A percentile compares a stretch with the other conserved stretches of the same genome.
Evolutionary conservation across 1,284 basidiomycete genomes (phyloP).

Genomic region (Calocybe gambosa): DNA sequence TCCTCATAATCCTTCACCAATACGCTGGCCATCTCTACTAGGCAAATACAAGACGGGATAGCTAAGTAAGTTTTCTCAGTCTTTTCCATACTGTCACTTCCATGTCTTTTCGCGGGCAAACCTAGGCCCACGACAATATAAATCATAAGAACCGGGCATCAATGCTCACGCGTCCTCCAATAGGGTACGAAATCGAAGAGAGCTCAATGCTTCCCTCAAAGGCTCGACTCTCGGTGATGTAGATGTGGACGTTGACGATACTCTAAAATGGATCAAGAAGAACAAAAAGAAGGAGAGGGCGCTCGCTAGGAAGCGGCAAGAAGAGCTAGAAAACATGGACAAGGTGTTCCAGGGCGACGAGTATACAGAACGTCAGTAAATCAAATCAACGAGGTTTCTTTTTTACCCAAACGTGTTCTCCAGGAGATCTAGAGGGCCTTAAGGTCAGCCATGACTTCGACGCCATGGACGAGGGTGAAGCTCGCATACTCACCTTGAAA

Average conservation of each 20-base stretch:
- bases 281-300: slow-evolving; percentile 85
- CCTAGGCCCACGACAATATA: slow-evolving; percentile 26
- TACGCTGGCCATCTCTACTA: slow-evolving; percentile 30
- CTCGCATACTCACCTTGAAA: slow-evolving; percentile 92
- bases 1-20: slow-evolving; percentile 7
- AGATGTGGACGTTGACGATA: slow-evolving; percentile 66
- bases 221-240: slow-evolving; percentile 86
- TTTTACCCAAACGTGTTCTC: not conserved
- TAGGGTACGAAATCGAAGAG: slow-evolving; percentile 87
- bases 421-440: slow-evolving; percentile 85
- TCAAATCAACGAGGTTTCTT: not conserved
- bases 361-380: slow-evolving; percentile 71
- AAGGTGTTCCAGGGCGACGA: slow-evolving; percentile 57
- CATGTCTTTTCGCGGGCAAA: slow-evolving; percentile 38
- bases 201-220: slow-evolving; percentile 85
- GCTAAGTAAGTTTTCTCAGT: slow-evolving; percentile 71
- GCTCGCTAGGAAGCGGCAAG: slow-evolving; percentile 69
- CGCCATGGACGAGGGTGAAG: slow-evolving; percentile 87
- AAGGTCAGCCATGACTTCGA: slow-evolving; percentile 96
- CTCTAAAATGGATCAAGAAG: slow-evolving; percentile 85
- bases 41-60: slow-evolving; percentile 74
- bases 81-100: slow-evolving; percentile 38
- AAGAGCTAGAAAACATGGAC: slow-evolving; percentile 80
- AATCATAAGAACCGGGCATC: slow-evolving; percentile 22
- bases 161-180: slow-evolving; percentile 44